Evolutionary conservation across 2,329 filamentous ascomycete species (phyloP), one percentile per base, ranked within the genome.

Genomic region (Penicillium sclerotiorum): DNA sequence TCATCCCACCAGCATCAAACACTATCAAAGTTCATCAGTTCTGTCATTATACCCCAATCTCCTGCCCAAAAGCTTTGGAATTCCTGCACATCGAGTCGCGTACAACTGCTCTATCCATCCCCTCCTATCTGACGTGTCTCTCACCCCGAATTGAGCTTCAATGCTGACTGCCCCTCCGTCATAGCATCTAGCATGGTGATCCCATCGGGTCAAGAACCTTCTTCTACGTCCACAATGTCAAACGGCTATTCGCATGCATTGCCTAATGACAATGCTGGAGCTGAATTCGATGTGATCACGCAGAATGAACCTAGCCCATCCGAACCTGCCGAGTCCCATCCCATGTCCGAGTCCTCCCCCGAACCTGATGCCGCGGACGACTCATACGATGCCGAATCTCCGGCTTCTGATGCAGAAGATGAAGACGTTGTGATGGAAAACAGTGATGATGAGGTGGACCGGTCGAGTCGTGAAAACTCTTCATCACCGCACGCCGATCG

Each of bases 291-390:
- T 49, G 70, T 73, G 52, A 74, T 74, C 27, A 52, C 63, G 38
- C 76, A 80, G 58, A 88, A 81, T 73, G 89, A 90, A 62, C 90
- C 85, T 78, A 89, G 91, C 61, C 79, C 88, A 53, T 91, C 89
- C 63, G 88, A 95, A 64, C 77, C 82, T 61, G 81, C 82, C 66
- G 82, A 87, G 63, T 71, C 76, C 57, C 73, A 76, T 63, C 74
- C 73, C 67, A 79, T 76, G 58, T 74, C 77, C 63, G 75, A 79
- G 63, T 75, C 74, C 62, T 68, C 66, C 55, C 68, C 73, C 64
- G 71, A 67, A 28, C 65, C 69, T 53, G 67, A 73, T 55, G 65
- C 63, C 49, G 68, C 64, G 22, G 70, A 74, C 51, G 70, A 71
- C 45, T 72, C 71, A 38, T 71, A 69, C 51, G 65, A 72, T 54